A percentile compares a stretch with the other conserved stretches of the same genome.
phyloP scores from a whole-genome alignment of 306 rosid genomes.

The Medicago ruthenica region DNA sequence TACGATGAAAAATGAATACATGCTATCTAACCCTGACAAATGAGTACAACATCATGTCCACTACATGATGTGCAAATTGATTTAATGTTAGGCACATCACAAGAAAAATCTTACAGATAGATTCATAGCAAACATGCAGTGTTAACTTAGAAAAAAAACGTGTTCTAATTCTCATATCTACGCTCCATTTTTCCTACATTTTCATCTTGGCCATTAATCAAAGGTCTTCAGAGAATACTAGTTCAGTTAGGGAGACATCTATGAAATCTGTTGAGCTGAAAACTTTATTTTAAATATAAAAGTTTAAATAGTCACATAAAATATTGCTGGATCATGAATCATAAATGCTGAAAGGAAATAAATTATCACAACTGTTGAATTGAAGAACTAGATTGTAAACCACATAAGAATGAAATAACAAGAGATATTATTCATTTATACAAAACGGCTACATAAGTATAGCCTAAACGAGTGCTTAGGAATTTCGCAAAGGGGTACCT shows the following conservation, averaged over 20 bases:
- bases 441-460: not conserved
- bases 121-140: slow-evolving; percentile 2
- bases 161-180: slow-evolving; percentile 2
- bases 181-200: not conserved
- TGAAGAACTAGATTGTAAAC: not conserved
- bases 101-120: not conserved
- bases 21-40: no score
- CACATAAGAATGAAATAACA: slow-evolving; percentile 4
- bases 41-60: no score
- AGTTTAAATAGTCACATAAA: slow-evolving; percentile 13
- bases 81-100: not conserved
- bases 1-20: no score
- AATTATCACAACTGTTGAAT: not conserved
- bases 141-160: slow-evolving; percentile 1
- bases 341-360: slow-evolving; percentile 26
- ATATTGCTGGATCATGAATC: no score
- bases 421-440: slow-evolving; percentile 5
- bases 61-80: not conserved
- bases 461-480: not conserved
- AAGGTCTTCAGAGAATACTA: slow-evolving; percentile 10
- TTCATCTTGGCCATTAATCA: not conserved
- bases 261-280: not conserved
- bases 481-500: slow-evolving; percentile 49
- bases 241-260: slow-evolving; percentile 2
- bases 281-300: not conserved